Evolutionary conservation across 495 filamentous ascomycete species (phyloP), one percentile per base, ranked within the genome.

Genomic region (Neurospora sp.): DNA sequence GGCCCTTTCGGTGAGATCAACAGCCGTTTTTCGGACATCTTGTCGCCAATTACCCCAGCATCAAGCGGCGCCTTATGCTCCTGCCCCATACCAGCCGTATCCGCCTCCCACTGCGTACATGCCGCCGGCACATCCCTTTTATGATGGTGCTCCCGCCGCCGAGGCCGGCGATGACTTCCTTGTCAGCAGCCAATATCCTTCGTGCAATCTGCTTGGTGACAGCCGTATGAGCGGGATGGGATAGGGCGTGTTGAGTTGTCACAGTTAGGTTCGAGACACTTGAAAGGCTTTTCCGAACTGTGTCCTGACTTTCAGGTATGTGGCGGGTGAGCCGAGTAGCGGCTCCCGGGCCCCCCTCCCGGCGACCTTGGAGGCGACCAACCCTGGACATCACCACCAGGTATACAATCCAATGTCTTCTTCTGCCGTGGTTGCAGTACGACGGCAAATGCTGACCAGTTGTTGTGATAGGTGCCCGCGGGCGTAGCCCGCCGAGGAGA

Each of bases 61-160:
- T 27, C 40, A 75, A 16, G 78, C 79, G 76, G 74, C 79, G 5
- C 76, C 77, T 3, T 79, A 80, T 66, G 72, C 82, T 54, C 81
- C 82, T 8, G 77, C 73, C 0, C 77, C 79, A 0, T 79, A 79
- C 46, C 72, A 76, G 74, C 73, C 76, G 9, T 66, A 66, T 37
- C 54, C 54, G 2, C 54, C 54, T 18, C 54, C 54, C 2, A 4
- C 27, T 2, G 6, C 27, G 2, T 66, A 66, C 14, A 70, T 37
- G 7, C 72, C 75, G 23, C 69, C 79, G 23, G 71, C 79, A 11
- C 54, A 66, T 66, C 23, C 31, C 31, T 1, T 31, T 31, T 31
- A 31, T 31, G 31, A 31, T 31, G 31, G 31, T 31, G 31, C 31
- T 31, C 31, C 31, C 31, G 31, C 31, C 31, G 31, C 16, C 6